Evolutionary conservation across 371 early-diverging fungal genomes (phyloP), one percentile per base, ranked within the genome.

Genomic region (Mortierella sp.): DNA sequence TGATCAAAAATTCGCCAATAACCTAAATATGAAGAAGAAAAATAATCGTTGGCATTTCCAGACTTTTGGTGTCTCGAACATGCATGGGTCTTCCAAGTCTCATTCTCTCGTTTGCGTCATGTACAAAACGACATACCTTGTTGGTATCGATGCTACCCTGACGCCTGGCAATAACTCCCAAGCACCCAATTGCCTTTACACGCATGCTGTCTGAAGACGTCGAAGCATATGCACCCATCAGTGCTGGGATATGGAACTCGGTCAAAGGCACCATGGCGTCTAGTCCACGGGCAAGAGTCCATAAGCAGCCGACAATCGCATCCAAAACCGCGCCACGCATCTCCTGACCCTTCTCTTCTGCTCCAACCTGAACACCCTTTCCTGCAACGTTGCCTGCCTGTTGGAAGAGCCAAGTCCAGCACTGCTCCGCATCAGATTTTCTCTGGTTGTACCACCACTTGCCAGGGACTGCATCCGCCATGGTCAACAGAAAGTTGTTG

Each of bases 81-180:
- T n/a, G n/a, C n/a, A n/a, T n/a, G n/a, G n/a, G n/a, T n/a, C n/a
- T n/a, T n/a, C n/a, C n/a, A n/a, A n/a, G n/a, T n/a, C n/a, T n/a
- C n/a, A n/a, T n/a, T n/a, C n/a, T n/a, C n/a, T n/a, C n/a, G n/a
- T n/a, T n/a, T n/a, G n/a, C n/a, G 43, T 44, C 21, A 47, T 11
- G 26, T 31, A 30, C 31, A 9, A 42, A 48, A 7, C 15, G n/a
- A 32, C 28, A 34, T 79, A 92, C 89, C 84, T 88, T 86, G 82
- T 95, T 94, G 5, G 80, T 82, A 32, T 87, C 86, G 30, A 94
- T 70, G 54, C 86, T 82, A 6, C 91, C 92, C 60, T 91, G 94
- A 65, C 87, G 86, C 27, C 84, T 79, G 11, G 91, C 94, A 70
- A 95, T 85, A 14, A 87, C 81, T 24, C 94, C 90, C 37, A 96